phyloP scores from a whole-genome alignment of 495 filamentous ascomycete genomes.

The Penicillium pancosmium region DNA sequence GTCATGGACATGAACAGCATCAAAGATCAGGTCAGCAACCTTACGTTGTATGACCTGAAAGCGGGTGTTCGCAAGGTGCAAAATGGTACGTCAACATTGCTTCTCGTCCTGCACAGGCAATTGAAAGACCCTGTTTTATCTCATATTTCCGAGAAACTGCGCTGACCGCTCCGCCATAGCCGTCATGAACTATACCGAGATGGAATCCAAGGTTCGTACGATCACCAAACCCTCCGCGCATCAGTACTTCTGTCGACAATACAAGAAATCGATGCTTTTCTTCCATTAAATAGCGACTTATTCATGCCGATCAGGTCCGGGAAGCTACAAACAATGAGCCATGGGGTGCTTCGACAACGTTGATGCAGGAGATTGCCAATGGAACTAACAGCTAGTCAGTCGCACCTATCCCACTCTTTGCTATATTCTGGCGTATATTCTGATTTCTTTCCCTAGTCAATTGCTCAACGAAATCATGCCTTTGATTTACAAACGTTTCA shows the following conservation, averaged over 20 bases:
- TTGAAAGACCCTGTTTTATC: conserved; percentile 18
- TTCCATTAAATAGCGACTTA: neutral
- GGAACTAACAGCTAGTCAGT: conserved; percentile 97
- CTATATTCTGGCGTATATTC: conserved; percentile 16
- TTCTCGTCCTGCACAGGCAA: neutral
- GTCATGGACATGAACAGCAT: conserved; percentile 85
- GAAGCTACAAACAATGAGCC: conserved; percentile 99
- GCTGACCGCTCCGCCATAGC: conserved; percentile 54
- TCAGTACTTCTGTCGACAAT: conserved; percentile 2
- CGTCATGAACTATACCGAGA: conserved; percentile 99
- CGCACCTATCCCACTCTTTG: neutral
- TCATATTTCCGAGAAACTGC: conserved; percentile 7
- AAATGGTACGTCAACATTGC: conserved; percentile 70
- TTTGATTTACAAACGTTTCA: conserved; percentile 99
- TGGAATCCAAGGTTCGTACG: conserved; percentile 87
- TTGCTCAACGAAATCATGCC: conserved; percentile 99
- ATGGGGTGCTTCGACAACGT: conserved; percentile 88
- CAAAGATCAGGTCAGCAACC: conserved; percentile 87
- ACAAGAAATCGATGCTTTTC: conserved; percentile 1
- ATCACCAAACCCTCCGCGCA: conserved; percentile 15
- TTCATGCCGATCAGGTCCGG: conserved; percentile 64
- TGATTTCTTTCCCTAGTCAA: conserved; percentile 61
- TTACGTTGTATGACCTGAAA: conserved; percentile 96
- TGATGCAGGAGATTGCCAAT: conserved; percentile 98
- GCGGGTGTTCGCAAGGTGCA: conserved; percentile 96